phyloP scores from a whole-genome alignment of 208 protist genomes.

The Acanthamoeba comandoni region DNA sequence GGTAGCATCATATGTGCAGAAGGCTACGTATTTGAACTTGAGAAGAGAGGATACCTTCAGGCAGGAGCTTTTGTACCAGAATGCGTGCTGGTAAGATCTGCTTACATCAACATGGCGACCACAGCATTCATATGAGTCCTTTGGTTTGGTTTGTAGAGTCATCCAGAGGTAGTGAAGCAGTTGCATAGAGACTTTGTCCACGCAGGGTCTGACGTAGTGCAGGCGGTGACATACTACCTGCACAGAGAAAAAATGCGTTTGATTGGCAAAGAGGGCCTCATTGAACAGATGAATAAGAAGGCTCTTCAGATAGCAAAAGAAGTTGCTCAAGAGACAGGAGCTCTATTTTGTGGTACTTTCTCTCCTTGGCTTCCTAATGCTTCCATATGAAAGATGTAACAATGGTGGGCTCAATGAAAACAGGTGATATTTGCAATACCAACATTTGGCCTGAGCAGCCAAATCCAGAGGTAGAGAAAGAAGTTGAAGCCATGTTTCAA shows the following conservation, averaged over 20 bases:
- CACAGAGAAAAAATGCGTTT: slow-evolving; percentile 64
- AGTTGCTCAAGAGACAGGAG: slow-evolving; percentile 27
- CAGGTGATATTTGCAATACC: no score
- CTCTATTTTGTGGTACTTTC: slow-evolving; percentile 36
- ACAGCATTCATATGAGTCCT: no score
- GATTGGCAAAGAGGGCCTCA: slow-evolving; percentile 54
- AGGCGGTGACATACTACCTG: slow-evolving; percentile 64
- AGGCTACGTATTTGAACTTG: slow-evolving; percentile 71
- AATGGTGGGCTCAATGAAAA: no score
- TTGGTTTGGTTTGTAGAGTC: no score
- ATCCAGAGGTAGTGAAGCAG: slow-evolving; percentile 50
- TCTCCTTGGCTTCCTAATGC: not conserved
- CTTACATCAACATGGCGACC: no score
- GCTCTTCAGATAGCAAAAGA: slow-evolving; percentile 64
- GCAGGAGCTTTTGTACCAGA: slow-evolving; percentile 64
- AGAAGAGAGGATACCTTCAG: slow-evolving; percentile 55
- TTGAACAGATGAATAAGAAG: slow-evolving; percentile 41
- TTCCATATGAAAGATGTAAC: no score
- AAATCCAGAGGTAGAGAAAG: not conserved
- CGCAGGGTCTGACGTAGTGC: slow-evolving; percentile 47
- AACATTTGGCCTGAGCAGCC: no score
- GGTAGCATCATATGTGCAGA: slow-evolving; percentile 42
- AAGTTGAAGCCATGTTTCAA: slow-evolving; percentile 8
- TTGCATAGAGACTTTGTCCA: slow-evolving; percentile 61
- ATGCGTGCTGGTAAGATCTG: slow-evolving; percentile 50